A percentile compares a stretch with the other conserved stretches of the same genome.
phyloP scores from a whole-genome alignment of 192 early-diverging fungal genomes.

The Umbelopsis sp. region DNA sequence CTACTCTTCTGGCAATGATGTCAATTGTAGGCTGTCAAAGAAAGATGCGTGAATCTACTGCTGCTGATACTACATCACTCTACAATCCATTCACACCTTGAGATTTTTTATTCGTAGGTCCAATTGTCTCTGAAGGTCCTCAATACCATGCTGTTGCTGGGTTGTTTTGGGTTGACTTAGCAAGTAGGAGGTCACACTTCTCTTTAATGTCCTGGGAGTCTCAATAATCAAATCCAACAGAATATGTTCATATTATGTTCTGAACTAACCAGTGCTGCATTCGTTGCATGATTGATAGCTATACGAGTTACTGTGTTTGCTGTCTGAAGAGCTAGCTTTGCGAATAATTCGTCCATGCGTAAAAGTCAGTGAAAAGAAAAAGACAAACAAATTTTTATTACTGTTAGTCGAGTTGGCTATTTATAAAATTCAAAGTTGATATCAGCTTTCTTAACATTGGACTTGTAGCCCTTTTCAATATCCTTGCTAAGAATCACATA shows the following conservation, averaged over 20 bases:
- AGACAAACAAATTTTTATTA: constrained; percentile 14
- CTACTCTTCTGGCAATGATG: constrained; percentile 62
- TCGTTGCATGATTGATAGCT: constrained; percentile 38
- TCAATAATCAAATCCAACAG: neutral
- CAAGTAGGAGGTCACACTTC: constrained; percentile 34
- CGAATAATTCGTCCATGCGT: constrained; percentile 33
- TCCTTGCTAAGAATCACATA: constrained; percentile 95
- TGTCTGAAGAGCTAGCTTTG: constrained; percentile 38
- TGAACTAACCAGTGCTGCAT: constrained; percentile 35
- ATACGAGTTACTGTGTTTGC: constrained; percentile 34
- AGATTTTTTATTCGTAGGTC: constrained; percentile 38
- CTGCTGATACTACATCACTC: neutral
- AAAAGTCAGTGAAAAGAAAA: neutral
- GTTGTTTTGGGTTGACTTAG: constrained; percentile 23
- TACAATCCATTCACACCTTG: constrained; percentile 23
- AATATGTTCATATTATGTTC: neutral
- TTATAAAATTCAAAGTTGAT: constrained; percentile 96
- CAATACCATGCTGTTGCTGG: constrained; percentile 19
- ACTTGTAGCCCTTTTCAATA: constrained; percentile 95
- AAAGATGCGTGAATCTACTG: neutral
- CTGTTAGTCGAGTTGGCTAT: constrained; percentile 41
- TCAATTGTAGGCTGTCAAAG: constrained; percentile 65
- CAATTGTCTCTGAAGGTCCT: constrained; percentile 31
- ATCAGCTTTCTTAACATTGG: constrained; percentile 95
- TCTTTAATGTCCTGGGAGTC: constrained; percentile 5